Conservation (phyloP, 192 early-diverging fungal genomes). For the Entomortierella parvispora region DNA sequence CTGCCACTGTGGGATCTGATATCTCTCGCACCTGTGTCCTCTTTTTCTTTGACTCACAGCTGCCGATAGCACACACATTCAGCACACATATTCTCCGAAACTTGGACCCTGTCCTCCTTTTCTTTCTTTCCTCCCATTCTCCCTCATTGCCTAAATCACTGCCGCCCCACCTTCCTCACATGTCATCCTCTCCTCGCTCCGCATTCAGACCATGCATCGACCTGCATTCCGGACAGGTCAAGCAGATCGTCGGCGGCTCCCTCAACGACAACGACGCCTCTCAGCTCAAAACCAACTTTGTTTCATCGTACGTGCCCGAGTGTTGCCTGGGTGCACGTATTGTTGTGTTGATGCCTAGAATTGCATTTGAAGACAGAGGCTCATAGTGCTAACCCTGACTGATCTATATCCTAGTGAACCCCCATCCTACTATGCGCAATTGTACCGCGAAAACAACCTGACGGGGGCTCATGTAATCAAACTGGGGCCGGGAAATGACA, state of each 20-base stretch:
- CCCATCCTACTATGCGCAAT: constrained; percentile 81
- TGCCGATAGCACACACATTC: too few species aligned
- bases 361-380: background rate
- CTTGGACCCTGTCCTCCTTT: background rate
- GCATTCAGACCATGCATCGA: constrained; percentile 98
- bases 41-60: too few species aligned
- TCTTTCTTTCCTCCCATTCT: background rate
- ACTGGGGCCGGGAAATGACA: constrained; percentile 88
- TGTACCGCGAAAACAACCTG: constrained; percentile 80
- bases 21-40: too few species aligned
- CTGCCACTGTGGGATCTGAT: too few species aligned
- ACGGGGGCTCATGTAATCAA: constrained; percentile 95
- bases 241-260: constrained; percentile 98
- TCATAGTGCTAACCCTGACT: background rate
- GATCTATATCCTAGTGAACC: constrained; percentile 63
- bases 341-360: background rate
- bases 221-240: constrained; percentile 96
- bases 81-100: background rate
- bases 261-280: constrained; percentile 72
- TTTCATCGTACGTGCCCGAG: constrained; percentile 67
- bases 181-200: constrained; percentile 45
- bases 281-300: constrained; percentile 90
- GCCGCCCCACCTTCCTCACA: background rate
- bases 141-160: background rate
- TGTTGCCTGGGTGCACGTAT: background rate